Evolutionary conservation across 2,329 filamentous ascomycete genomes (phyloP), one percentile per base, ranked within the genome.

Genomic region (Cladosporium cucumerinum): DNA sequence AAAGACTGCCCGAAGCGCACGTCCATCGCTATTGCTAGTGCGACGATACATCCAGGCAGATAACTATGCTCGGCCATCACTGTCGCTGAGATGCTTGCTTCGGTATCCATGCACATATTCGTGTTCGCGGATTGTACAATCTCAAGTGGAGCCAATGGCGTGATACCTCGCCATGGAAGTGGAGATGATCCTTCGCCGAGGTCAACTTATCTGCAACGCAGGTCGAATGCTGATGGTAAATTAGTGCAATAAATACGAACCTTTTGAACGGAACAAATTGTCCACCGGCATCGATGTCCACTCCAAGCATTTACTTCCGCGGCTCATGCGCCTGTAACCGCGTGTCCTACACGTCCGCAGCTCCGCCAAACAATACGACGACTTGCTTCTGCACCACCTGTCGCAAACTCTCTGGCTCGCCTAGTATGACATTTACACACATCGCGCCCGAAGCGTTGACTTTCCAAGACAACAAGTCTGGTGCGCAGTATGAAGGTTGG

Each of bases 321-420:
- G 71, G 71, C 62, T 68, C 66, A 60, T 72, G 71, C 55, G 68
- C 67, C 6, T 72, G 71, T 57, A 55, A 23, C 6, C 67, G 71
- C 46, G 63, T 72, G 12, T 67, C 70, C n/a, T 72, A 70, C 60
- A 60, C 67, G n/a, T 66, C 65, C 63, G 65, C 66, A 5, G 54
- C 61, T 12, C 34, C 69, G 2, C 69, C 69, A 5, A 55, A 12
- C 5, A 64, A 34, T 26, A 61, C 46, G 1, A 61, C 59, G 21
- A 61, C 63, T 8, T 72, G 71, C 57, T 69, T 69, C 60, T 72
- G 71, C 61, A 52, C 58, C 8, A 69, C 69, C 39, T 73, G 71
- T 66, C 66, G 67, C 23, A 51, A 73, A 54, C 59, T 72, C 21
- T 67, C 64, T 28, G 70, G 71, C 3, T 70, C 66, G 8, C 62